Conservation (phyloP, 2,329 filamentous ascomycete species). For the Monosporascus sp. region DNA sequence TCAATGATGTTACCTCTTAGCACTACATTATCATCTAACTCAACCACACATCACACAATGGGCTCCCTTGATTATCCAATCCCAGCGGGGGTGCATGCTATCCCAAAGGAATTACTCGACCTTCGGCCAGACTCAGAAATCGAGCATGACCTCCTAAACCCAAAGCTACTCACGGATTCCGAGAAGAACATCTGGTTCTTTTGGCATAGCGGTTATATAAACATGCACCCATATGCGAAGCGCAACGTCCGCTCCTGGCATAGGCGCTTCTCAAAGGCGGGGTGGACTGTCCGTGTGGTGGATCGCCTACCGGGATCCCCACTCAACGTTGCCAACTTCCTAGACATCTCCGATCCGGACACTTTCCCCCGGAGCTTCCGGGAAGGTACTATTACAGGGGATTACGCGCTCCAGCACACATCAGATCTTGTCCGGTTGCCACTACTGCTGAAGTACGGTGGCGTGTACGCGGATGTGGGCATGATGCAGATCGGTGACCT, state of each 20-base stretch:
- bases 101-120: slow-evolving; percentile 37
- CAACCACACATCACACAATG: slow-evolving; percentile 10
- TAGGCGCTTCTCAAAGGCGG: slow-evolving; percentile 43
- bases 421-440: slow-evolving; percentile 56
- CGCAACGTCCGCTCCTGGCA: slow-evolving; percentile 51
- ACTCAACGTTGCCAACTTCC: slow-evolving; percentile 42
- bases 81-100: slow-evolving; percentile 35
- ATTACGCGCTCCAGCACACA: slow-evolving; percentile 47
- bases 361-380: slow-evolving; percentile 46
- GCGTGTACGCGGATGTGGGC: slow-evolving; percentile 54
- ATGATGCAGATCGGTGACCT: slow-evolving; percentile 53
- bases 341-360: slow-evolving; percentile 37
- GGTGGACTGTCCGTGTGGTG: slow-evolving; percentile 50
- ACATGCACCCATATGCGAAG: slow-evolving; percentile 46
- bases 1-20: not conserved
- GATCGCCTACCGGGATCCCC: slow-evolving; percentile 39
- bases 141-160: slow-evolving; percentile 36
- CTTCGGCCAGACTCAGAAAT: slow-evolving; percentile 40
- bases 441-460: slow-evolving; percentile 50
- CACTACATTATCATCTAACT: not conserved
- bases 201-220: slow-evolving; percentile 46
- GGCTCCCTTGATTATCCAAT: slow-evolving; percentile 23
- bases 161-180: slow-evolving; percentile 30
- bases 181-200: too few species aligned
- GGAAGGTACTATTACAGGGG: slow-evolving; percentile 43